These are phyloP conservation scores for Pulveroboletus frians DNA, from an alignment of 768 basidiomycete genomes.

Conservation along the genomic window DNA sequence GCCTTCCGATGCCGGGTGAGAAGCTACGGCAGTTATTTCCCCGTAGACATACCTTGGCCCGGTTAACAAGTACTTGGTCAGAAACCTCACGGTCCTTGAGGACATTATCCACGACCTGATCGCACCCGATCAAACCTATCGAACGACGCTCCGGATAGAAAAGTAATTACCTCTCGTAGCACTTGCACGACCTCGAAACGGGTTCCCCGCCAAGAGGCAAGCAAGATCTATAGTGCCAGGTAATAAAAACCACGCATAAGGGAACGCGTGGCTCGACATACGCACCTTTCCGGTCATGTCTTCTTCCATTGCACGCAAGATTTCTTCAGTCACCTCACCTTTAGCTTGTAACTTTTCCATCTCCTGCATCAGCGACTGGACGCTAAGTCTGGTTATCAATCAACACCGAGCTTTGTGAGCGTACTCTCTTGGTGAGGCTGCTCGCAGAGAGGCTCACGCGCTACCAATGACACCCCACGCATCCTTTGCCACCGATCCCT, in stretches of 20 bases:
- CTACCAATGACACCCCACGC: slow-evolving; percentile 95
- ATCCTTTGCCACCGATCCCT: slow-evolving; percentile 88
- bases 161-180: slow-evolving; percentile 53
- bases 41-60: slow-evolving; percentile 66
- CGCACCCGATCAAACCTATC: neutral
- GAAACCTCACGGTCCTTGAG: slow-evolving; percentile 72
- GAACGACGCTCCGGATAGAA: slow-evolving; percentile 2
- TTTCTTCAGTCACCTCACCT: slow-evolving; percentile 84
- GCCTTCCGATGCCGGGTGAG: slow-evolving; percentile 43
- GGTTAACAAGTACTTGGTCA: slow-evolving; percentile 66
- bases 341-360: slow-evolving; percentile 87
- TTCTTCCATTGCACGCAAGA: slow-evolving; percentile 80
- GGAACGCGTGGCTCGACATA: neutral
- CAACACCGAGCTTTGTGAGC: slow-evolving; percentile 43
- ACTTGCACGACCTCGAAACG: slow-evolving; percentile 93
- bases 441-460: slow-evolving; percentile 54
- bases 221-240: slow-evolving; percentile 57
- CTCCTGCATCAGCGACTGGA: slow-evolving; percentile 46
- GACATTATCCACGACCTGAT: slow-evolving; percentile 74
- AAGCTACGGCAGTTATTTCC: neutral
- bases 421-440: slow-evolving; percentile 42
- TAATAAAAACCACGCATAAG: neutral
- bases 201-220: slow-evolving; percentile 97
- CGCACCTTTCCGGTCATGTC: slow-evolving; percentile 86
- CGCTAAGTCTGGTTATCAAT: slow-evolving; percentile 30